Base-by-base conservation (phyloP, 805 yeast genomes). In the Barnettozyma sp. region DNA sequence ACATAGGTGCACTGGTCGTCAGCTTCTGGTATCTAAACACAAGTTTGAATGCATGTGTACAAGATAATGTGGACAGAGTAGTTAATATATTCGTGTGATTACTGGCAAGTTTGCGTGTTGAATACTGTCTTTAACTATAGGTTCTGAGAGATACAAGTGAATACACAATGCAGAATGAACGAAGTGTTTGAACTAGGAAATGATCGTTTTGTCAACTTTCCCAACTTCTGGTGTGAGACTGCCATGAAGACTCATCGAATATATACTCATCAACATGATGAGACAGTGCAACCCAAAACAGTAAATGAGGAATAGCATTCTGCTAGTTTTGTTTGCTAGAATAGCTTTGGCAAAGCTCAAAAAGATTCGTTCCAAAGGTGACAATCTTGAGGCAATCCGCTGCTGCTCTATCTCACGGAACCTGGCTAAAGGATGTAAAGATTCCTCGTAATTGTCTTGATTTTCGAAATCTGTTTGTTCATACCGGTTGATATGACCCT, bases 401-500 rank as follows among this genome's bases (percentile, higher is more conserved):
- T 81, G 86, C 23, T 82, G 73, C 53, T 86, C 96, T 43, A 76
- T 65, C 30, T 77, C 71, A 49, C 94, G 72, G 59, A 90, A 84
- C 49, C 76, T 82, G 46, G 83, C 90, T 41, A 87, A 75, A 22
- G 95, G 94, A 48, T 86, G 87, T 30, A 86, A 62, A 33, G 78
- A 79, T 34, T 80, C 78, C 48, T 86, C 95, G 61, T 83, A 87
- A 33, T 60, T 70, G 21, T 70, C 64, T 30, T 73, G 73, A 54
- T 82, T 80, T 45, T 70, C 70, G 22, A 69, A 66, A 48, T 82
- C 94, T 10, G 74, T 31, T 24, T 40, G 48, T 17, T 45, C 44
- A n/a, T 29, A 35, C 25, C 39, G 35, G 17, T 39, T 35, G 7
- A 42, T 49, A 6, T 49, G 23, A 5, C 46, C 49, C 30, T 43